Percentiles rank a stretch among this genome's conserved stretches.
Conservation (phyloP, 2,329 filamentous ascomycete species). For the Trichoderma gracile region DNA sequence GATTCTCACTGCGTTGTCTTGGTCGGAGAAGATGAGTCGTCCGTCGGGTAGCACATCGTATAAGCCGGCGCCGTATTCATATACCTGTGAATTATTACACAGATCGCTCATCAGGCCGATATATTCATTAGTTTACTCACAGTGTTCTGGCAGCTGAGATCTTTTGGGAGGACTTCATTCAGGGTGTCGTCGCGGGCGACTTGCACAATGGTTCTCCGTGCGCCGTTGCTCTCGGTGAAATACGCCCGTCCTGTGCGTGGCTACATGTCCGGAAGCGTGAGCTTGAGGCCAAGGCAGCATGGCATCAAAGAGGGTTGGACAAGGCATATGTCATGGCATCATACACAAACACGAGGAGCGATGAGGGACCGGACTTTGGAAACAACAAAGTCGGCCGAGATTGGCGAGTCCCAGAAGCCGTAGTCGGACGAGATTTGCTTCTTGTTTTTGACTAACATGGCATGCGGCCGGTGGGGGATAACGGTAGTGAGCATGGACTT, state of each 20-base stretch:
- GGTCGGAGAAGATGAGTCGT: slow-evolving; percentile 50
- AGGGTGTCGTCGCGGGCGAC: slow-evolving; percentile 35
- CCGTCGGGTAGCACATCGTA: slow-evolving; percentile 44
- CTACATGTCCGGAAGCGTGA: slow-evolving; percentile 26
- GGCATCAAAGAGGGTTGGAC: not conserved
- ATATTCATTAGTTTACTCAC: too few species aligned
- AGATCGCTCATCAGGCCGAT: too few species aligned
- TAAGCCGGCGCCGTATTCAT: slow-evolving; percentile 55
- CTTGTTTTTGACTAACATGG: slow-evolving; percentile 33
- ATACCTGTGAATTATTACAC: slow-evolving; percentile 39
- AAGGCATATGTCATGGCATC: slow-evolving; percentile 8
- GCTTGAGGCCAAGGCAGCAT: not conserved
- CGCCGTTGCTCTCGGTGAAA: slow-evolving; percentile 44
- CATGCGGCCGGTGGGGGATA: not conserved
- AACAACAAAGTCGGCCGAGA: slow-evolving; percentile 41
- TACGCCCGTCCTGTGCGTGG: slow-evolving; percentile 39
- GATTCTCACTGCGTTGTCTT: slow-evolving; percentile 45
- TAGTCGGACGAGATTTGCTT: slow-evolving; percentile 36
- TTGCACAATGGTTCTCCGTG: slow-evolving; percentile 49
- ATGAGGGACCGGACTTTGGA: slow-evolving; percentile 39
- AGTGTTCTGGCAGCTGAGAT: slow-evolving; percentile 46
- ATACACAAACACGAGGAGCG: slow-evolving; percentile 42
- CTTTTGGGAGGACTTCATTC: slow-evolving; percentile 46
- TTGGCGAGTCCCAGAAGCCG: slow-evolving; percentile 45
- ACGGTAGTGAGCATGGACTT: not conserved